phyloP scores from a whole-genome alignment of 2,329 filamentous ascomycete genomes.

The Microcera coccophila region DNA sequence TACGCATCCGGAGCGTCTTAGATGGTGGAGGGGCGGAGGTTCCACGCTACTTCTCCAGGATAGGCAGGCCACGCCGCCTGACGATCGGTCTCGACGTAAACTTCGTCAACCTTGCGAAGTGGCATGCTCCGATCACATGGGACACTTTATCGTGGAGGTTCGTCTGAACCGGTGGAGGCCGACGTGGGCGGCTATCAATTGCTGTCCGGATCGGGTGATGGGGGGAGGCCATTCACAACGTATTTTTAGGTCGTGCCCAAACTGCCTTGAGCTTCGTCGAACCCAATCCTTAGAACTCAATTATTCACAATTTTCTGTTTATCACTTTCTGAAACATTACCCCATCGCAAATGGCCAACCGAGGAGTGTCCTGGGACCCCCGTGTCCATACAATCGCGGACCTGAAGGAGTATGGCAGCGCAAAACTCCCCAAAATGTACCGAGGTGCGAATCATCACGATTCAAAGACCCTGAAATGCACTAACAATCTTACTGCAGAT shows the following conservation, averaged over 20 bases:
- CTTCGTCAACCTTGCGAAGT: background rate
- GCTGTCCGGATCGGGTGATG: background rate
- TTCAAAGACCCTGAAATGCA: conserved; percentile 3
- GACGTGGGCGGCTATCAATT: background rate
- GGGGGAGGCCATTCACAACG: too few relatives aligned
- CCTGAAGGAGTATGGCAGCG: conserved; percentile 15
- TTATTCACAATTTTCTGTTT: too few relatives aligned
- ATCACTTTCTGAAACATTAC: too few relatives aligned
- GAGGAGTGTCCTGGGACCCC: conserved; percentile 15
- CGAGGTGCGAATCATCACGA: conserved; percentile 7
- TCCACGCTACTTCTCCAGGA: conserved; percentile 2
- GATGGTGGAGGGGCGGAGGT: background rate
- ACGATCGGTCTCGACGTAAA: background rate
- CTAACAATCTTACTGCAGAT: conserved; percentile 28
- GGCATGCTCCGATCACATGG: background rate
- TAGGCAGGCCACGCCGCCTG: conserved; percentile 14
- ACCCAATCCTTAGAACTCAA: too few relatives aligned
- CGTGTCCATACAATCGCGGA: conserved; percentile 17
- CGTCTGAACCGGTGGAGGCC: background rate
- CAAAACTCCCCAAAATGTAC: conserved; percentile 18
- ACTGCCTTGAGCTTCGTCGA: too few relatives aligned
- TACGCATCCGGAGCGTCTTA: too few relatives aligned
- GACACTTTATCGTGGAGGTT: background rate
- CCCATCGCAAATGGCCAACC: conserved; percentile 22
- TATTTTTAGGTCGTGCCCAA: too few relatives aligned